Evolutionary conservation across 2,329 filamentous ascomycete genomes (phyloP), one percentile per base, ranked within the genome.

Genomic region (Trichoderma atrobrunneum): DNA sequence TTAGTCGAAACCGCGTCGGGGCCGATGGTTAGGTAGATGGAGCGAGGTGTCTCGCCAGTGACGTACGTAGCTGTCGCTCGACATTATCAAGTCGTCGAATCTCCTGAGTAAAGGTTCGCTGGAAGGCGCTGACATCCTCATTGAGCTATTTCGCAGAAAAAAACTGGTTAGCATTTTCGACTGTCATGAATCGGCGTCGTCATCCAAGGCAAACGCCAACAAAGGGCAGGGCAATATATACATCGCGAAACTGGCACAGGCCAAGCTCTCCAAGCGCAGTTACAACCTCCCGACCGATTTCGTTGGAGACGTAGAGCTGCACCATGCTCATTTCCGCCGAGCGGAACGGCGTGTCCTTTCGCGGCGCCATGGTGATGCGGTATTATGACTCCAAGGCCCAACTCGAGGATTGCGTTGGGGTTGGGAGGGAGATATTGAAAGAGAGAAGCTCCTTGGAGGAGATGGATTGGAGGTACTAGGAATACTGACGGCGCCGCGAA

Each of bases 271-370:
- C 96, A 76, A 99, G 87, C 71, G 95, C 95, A 80, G 95, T 97
- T 75, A 98, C 95, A 78, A 98, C 95, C 86, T 99, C 97, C 81
- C 96, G 91, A 78, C 96, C 95, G 78, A 99, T 98, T 87, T 99
- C 96, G 82, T 98, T 98, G 80, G 96, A 94, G 79, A 99, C 97
- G 85, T 98, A 99, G 80, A 99, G 92, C 91, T 99, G 96, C 80
- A 97, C 97, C 92, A 99, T 92, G 88, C 94, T 98, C 96, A 99
- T 99, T 84, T 98, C 93, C 93, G 94, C 93, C 82, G 96, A 99
- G 89, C 97, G 95, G 91, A 99, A 98, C 87, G 98, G 93, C 84
- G 95, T 97, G 86, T 98, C 94, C 85, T 93, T 85, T 82, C 86
- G 84, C 77, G 87, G 86, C 83, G 89, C 89, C 90, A 92, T 92